Base-by-base conservation (phyloP, 495 filamentous ascomycete genomes). In the Cenococcum geophilum region DNA sequence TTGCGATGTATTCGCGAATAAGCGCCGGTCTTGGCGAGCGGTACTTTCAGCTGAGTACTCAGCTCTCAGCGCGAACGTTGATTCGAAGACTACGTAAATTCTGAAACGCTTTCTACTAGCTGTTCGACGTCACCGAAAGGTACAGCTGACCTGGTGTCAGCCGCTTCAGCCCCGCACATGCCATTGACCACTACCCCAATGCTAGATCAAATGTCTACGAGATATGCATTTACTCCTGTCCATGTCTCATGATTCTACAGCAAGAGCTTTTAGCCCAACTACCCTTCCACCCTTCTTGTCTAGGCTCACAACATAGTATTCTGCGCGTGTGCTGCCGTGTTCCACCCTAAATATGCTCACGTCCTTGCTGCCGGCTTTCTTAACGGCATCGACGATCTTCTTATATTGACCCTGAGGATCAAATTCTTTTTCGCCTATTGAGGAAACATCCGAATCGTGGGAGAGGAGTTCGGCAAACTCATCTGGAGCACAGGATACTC, bases 261-360 rank as follows among this genome's bases (percentile, higher is more conserved):
- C 80, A 78, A 87, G 76, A 6, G 86, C 88, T 77, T 87, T 90
- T 47, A 86, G 73, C 6, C 90, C 90, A 4, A 95, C 82, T 61
- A 95, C 52, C 73, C 77, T 81, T 40, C 77, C 79, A 22, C 68
- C 73, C 43, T 71, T 75, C 67, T 64, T 78, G 73, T 76, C 80
- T 74, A 84, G 66, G 61, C 82, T 84, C 34, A 93, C 74, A 49
- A 93, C 74, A 80, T 81, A 95, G 68, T 92, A 93, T 74, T 92
- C 87, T n/a, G 78, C 73, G 69, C 82, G 81, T 12, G 84, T 82
- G 18, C 77, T 78, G 32, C 77, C 83, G 67, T 78, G 74, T 52
- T 76, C 75, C 16, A 92, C 81, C 55, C 82, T 76, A 63, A 91
- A 96, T n/a, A 92, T 80, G 70, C 82, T 80, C 48, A 91, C 76